Base-by-base conservation (phyloP, 148 eudicot genomes). In the Amaranthus palmeri region DNA sequence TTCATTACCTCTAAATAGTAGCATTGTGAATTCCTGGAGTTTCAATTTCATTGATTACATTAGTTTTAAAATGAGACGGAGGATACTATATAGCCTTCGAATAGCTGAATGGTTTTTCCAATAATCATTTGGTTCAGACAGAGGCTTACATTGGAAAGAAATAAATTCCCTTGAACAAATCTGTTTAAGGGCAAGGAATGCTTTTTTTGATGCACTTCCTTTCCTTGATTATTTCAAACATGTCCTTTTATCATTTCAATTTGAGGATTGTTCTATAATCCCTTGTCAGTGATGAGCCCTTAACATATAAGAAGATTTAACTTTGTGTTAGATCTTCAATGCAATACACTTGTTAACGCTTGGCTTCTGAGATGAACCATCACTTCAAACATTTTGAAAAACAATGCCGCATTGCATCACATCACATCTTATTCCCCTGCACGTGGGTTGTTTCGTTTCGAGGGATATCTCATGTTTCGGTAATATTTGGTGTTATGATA, bases 251-350 rank as follows among this genome's bases (percentile, higher is more conserved):
- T 25, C 36, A 25, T 25, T 25, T 25, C 36, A 25, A 14, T 46
- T 58, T 80, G 42, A 66, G 65, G 75, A 68, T 75, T 75, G 79
- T 75, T 71, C 71, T 75, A 59, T 59, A 74, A 74, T 71, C 67
- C 40, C 6, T 42, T 10, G 10, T 73, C 75, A 12, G 84, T 84
- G 89, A 86, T 86, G 89, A 86, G 85, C 67, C 64, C 67, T 70
- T 83, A 83, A 88, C 92, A 88, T 76, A 73, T 88, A 83, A 88
- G 92, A 78, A 73, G 86, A 67, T 79, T 71, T 64, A 63, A 80
- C 83, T 72, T 68, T 68, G 72, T 82, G 74, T 51, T 51, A 70
- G 71, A 59, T 80, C 67, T 71, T 80, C 81, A 45, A 70, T 83
- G 86, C 57, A 78, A 83, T 83, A 75, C 69, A 61, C 14, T 72